phyloP scores from a whole-genome alignment of 2,329 filamentous ascomycete genomes.

The Fusarium sp. region DNA sequence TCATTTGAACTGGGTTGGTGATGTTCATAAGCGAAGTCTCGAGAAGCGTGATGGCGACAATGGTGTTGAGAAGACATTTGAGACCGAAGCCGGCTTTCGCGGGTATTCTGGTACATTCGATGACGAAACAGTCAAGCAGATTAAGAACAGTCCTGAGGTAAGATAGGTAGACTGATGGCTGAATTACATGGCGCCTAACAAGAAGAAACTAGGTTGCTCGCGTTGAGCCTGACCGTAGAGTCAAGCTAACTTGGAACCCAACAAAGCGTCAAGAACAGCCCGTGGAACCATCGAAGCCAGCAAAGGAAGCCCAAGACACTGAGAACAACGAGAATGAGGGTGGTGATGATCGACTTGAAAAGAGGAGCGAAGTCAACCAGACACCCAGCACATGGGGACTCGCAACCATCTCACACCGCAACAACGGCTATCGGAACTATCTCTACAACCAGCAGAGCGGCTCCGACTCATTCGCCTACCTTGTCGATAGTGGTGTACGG shows the following conservation, averaged over 20 bases:
- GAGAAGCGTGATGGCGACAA: constrained; percentile 58
- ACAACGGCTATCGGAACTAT: constrained; percentile 54
- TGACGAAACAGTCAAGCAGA: constrained; percentile 56
- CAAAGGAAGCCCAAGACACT: neutral
- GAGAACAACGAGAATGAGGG: neutral
- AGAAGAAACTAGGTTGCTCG: constrained; percentile 40
- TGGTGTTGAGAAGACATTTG: constrained; percentile 52
- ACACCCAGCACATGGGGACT: constrained; percentile 51
- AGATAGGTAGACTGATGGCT: constrained; percentile 29
- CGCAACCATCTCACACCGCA: constrained; percentile 51
- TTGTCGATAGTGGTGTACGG: constrained; percentile 75
- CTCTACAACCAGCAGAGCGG: constrained; percentile 62
- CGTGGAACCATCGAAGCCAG: neutral
- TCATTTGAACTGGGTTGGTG: constrained; percentile 64
- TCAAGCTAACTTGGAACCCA: constrained; percentile 39
- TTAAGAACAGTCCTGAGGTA: constrained; percentile 59
- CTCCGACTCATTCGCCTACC: constrained; percentile 66
- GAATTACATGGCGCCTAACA: constrained; percentile 1
- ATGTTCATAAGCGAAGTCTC: constrained; percentile 67
- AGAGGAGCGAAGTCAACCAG: constrained; percentile 49
- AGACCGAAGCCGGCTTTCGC: constrained; percentile 50
- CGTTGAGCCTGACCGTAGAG: constrained; percentile 51
- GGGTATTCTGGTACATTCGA: constrained; percentile 62
- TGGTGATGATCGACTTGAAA: constrained; percentile 28
- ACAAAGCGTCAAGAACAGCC: constrained; percentile 5